Base-by-base conservation (phyloP, 805 yeast species). In the Saccharomycopsis sp. region DNA sequence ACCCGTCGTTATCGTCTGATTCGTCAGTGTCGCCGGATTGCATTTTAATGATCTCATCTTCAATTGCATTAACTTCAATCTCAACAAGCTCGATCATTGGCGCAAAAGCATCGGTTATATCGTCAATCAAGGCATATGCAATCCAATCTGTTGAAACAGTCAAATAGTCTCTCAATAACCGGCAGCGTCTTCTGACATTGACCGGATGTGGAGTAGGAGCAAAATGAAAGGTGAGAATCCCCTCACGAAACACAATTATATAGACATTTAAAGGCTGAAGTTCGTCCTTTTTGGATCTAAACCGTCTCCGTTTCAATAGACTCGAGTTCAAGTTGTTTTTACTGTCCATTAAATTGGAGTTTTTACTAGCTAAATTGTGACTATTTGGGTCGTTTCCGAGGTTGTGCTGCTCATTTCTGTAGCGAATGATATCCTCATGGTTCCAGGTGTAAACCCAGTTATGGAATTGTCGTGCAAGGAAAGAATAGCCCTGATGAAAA, bases 41-140 rank as follows among this genome's bases (percentile, higher is more conserved):
- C 60, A 61, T 56, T 41, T 63, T 77, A 78, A n/a, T 79, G 41
- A 61, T 61, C 52, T 58, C 62, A 76, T 77, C 81, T 67, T 83
- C 94, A 63, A 87, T 86, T 1, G 87, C 86, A 72, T 86, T 92
- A 1, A 92, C 93, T 69, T 87, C 94, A 63, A 84, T 82, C 69
- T 87, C 94, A 58, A 86, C 81, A 0, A 85, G 83, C 56, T 86
- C 88, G 62, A 87, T 86, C 8, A 85, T 89, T 2, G 93, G 92
- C 14, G 89, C 91, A 70, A 87, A 87, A 53, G 89, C 86, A 81
- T 87, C 93, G 2, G 93, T 87, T 64, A 87, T 87, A 68, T 86
- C 92, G 83, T 87, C 93, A 63, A 87, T 86, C 59, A 87, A 69
- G 9, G 93, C 93, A 72, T 87, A 87, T 70, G 92, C 86, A 54